Base-by-base conservation (phyloP, 2,329 filamentous ascomycete genomes). In the Calonectria montana region DNA sequence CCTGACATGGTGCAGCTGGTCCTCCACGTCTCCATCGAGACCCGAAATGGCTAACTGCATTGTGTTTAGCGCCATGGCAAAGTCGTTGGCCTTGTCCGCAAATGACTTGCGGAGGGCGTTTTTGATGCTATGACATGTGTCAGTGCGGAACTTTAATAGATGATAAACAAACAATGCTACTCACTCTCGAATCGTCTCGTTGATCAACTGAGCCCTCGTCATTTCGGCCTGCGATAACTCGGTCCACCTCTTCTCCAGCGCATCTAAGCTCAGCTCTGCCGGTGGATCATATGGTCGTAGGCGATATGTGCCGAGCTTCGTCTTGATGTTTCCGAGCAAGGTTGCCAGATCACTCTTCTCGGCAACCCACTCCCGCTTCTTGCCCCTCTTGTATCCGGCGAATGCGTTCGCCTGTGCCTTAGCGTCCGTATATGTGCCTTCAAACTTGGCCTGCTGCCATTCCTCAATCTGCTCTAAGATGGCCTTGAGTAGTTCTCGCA, bases 81-180 rank as follows among this genome's bases (percentile, higher is more conserved):
- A 98, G 84, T 98, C 96, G 81, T 99, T 99, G 73, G 97, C 97
- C 86, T 98, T 98, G 85, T 98, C 96, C 18, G 97, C 97, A 83
- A 99, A 99, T 1, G 94, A 95, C 80, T 93, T 94, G 61, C 97
- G 94, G 35, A 99, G 90, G 13, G 92, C 93, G 82, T 99, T 98
- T 83, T 99, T 99, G 88, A 99, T 98, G 82, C 92, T 93, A 72
- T 25, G 15, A 21, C 0, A 15, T 35, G 12, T 55, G 80, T 87
- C 76, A 85, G 82, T 70, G 37, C 39, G 25, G 48, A 41, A 45
- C 31, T 27, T 59, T 45, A 43, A 41, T 25, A 25, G n/a, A 8
- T 10, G 25, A n/a, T 23, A 8, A 37, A 48, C 6, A n/a, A 16
- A 23, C 9, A 43, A 23, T 4, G 9, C 21, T 35, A 85, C 91